Conservation (phyloP, 768 basidiomycete genomes). For the Phlebiopsis gigantea region DNA sequence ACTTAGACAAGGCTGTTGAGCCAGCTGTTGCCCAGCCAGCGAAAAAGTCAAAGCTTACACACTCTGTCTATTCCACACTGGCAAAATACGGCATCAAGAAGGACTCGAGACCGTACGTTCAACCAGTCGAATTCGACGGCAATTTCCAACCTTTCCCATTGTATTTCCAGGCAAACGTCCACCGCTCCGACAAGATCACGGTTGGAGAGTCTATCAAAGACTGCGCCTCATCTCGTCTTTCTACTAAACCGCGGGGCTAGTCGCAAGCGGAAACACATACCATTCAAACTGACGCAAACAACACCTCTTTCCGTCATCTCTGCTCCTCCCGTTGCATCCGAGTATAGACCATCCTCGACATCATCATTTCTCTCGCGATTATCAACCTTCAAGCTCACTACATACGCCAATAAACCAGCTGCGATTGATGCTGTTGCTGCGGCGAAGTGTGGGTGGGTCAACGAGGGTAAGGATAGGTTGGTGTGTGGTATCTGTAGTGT, state of each 20-base stretch:
- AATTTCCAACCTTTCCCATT: neutral
- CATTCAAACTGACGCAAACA: slow-evolving; percentile 35
- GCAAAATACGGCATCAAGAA: slow-evolving; percentile 72
- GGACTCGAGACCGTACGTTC: slow-evolving; percentile 30
- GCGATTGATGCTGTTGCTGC: slow-evolving; percentile 76
- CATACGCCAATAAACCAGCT: slow-evolving; percentile 74
- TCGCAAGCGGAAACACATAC: slow-evolving; percentile 45
- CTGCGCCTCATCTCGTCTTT: slow-evolving; percentile 64
- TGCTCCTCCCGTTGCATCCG: slow-evolving; percentile 36
- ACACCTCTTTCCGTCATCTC: slow-evolving; percentile 23
- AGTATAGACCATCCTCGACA: slow-evolving; percentile 76
- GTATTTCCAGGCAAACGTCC: slow-evolving; percentile 9
- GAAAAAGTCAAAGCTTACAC: slow-evolving; percentile 48
- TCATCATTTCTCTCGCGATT: slow-evolving; percentile 70
- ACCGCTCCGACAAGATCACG: slow-evolving; percentile 14
- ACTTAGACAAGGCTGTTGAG: slow-evolving; percentile 59
- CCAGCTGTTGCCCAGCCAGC: slow-evolving; percentile 33
- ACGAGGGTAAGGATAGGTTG: slow-evolving; percentile 76
- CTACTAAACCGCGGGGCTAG: slow-evolving; percentile 64
- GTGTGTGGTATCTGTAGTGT: slow-evolving; percentile 66
- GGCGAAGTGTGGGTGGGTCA: slow-evolving; percentile 78
- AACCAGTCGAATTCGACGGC: neutral
- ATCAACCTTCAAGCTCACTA: slow-evolving; percentile 71
- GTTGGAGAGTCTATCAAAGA: slow-evolving; percentile 40
- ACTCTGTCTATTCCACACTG: slow-evolving; percentile 71